Base-by-base conservation (phyloP, 768 basidiomycete species). In the Boletus reticuloceps region DNA sequence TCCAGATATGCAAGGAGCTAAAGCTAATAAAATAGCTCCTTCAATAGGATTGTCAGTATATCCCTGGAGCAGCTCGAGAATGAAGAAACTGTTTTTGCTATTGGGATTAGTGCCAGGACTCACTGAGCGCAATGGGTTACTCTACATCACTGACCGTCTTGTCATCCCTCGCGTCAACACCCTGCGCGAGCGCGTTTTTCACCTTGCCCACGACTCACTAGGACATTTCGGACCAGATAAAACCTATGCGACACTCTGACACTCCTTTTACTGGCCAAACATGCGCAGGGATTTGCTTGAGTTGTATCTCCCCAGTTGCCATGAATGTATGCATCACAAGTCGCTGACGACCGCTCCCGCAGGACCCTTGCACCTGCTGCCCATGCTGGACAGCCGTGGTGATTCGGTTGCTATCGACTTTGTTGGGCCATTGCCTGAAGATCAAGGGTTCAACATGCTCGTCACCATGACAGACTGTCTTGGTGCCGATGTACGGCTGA, bases 361-460 rank as follows among this genome's bases (percentile, higher is more conserved):
- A 8, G 34, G 46, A 0, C 46, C 20, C 0, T 10, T 47, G 5
- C 46, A 47, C 34, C 46, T 34, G 0, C 3, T 47, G 1, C 46
- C 46, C 0, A 1, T 37, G 0, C 46, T 34, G 2, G 34, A 47
- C 14, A 8, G 8, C 0, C 20, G 7, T 34, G 46, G 46, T 0
- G 34, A 47, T 4, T 34, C 19, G 0, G 34, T 47, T 1, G 34
- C 34, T 6, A 36, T 47, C 0, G 36, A 47, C 6, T 47, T 47
- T 34, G 17, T 47, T n/a, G 36, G 47, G 0, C 47, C 47, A 2
- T 6, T 47, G 2, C 46, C 34, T 1, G 6, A 34, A 1, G 46
- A 75, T 14, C n/a, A 65, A 2, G 72, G 72, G 0, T 66, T 50
- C 51, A 55, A 75, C 37, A 61, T 42, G 34, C 48, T 73, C 19